Base-by-base conservation (phyloP, 495 filamentous ascomycete species). In the Parathielavia hyrcaniae region DNA sequence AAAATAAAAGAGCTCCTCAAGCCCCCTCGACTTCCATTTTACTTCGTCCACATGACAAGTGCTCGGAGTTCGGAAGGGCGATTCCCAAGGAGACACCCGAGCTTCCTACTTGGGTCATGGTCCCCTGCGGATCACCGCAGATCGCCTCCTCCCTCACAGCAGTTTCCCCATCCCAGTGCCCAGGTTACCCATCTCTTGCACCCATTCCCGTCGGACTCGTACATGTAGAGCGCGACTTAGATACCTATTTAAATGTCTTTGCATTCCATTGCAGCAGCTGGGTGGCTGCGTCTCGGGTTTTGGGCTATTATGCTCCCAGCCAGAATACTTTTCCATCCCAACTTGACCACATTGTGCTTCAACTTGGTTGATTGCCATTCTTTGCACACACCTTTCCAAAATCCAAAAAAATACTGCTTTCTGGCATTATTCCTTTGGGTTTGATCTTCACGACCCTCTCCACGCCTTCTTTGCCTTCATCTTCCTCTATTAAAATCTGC, bases 251-350 rank as follows among this genome's bases (percentile, higher is more conserved):
- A n/a, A n/a, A n/a, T n/a, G 35, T 22, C 39, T 63, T 67, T 49
- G 57, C 63, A 67, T 65, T 67, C 65, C 65, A 61, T 63, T 65
- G 38, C 51, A 46, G 62, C 62, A 56, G 12, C 50, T 53, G 50
- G 53, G 43, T 35, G 17, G 41, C 50, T 52, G 35, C 57, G 48
- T 53, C 41, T 53, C 50, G 57, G 57, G 63, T 58, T n/a, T 47
- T 55, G 54, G 36, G 41, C 53, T 61, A n/a, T n/a, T n/a, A n/a
- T 44, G 47, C 35, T 39, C 16, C n/a, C n/a, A n/a, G 16, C 51
- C 17, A 39, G 20, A 10, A 50, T 36, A 48, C n/a, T 5, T 10
- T 17, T 39, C 35, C 20, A 54, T 55, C 23, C 44, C 40, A 54
- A 34, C 41, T 47, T 52, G 22, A 30, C n/a, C 8, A 13, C 23